A percentile compares a stretch with the other conserved stretches of the same genome.
These are phyloP conservation scores for Collybia nuda DNA, from an alignment of 768 basidiomycete genomes.

Conservation along the genomic window DNA sequence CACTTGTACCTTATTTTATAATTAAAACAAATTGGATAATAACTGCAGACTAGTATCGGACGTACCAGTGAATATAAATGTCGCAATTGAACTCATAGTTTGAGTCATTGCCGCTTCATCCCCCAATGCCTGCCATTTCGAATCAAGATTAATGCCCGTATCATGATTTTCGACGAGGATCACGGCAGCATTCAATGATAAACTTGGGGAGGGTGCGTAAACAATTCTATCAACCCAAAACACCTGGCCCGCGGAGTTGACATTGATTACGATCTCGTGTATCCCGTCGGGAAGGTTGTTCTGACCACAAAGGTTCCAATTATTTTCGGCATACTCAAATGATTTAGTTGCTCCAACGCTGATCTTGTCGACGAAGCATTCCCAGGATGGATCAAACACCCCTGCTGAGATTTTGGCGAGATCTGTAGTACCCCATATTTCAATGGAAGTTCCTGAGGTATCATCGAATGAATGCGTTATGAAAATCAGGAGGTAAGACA, in stretches of 20 bases:
- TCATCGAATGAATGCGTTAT: background rate
- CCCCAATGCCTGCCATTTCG: conserved; percentile 15
- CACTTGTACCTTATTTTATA: conserved; percentile 20
- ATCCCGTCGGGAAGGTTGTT: conserved; percentile 13
- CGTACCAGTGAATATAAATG: conserved; percentile 21
- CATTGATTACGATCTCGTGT: conserved; percentile 22
- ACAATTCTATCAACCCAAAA: background rate
- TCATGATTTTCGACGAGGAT: conserved; percentile 16
- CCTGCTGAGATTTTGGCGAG: conserved; percentile 8
- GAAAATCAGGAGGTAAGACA: background rate
- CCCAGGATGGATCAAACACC: conserved; percentile 19
- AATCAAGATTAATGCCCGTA: conserved; percentile 15
- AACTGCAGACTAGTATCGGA: conserved; percentile 4
- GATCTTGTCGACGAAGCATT: conserved; percentile 23
- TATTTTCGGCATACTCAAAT: conserved; percentile 13
- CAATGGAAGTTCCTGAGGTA: conserved; percentile 11
- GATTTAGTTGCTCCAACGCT: conserved; percentile 11
- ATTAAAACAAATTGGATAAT: background rate
- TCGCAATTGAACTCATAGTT: conserved; percentile 12
- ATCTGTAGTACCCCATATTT: conserved; percentile 18
- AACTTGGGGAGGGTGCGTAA: background rate
- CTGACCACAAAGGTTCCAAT: conserved; percentile 19
- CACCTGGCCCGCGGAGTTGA: background rate
- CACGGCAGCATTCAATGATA: conserved; percentile 10
- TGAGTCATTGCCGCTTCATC: conserved; percentile 11